Base-by-base conservation (phyloP, 345 rosid genomes). In the Mangifera indica region DNA sequence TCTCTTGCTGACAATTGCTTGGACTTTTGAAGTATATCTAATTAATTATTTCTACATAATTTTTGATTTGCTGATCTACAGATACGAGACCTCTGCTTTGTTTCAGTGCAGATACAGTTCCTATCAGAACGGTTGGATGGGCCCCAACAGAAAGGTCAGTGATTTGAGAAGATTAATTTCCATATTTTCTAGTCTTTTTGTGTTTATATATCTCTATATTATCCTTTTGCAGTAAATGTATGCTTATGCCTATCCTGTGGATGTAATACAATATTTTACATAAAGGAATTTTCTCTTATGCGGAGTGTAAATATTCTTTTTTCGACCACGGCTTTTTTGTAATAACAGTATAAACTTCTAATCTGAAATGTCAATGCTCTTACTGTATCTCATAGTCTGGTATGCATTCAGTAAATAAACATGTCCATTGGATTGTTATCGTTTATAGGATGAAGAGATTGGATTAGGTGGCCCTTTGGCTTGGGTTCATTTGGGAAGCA, bases 61-160 rank as follows among this genome's bases (percentile, higher is more conserved):
- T 52, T 71, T 54, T 34, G 26, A 52, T 52, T 60, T 72, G 45
- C 77, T 67, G 25, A 71, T 64, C 52, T 82, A 83, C 88, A 95
- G 97, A 95, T 85, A 78, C 96, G 53, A 92, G 88, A 77, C 98
- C 99, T 69, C 72, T 92, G 67, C 93, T 92, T 66, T 80, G 83
- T 81, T 95, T 92, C 78, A 85, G 87, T 76, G 96, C 99, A 25
- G 99, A 92, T 79, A 91, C 93, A 44, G 70, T 77, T 74, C 90
- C 94, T 67, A 86, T 95, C 72, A 88, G 97, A 84, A 80, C 97
- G 44, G 83, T 95, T 74, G 89, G 92, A 51, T 95, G 98, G 99
- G 93, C 96, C 71, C 97, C 99, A 52, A 57, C 61, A 72, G 91
- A 78, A 75, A 87, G 97, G 98, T 91, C 18, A 71, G 82, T 79